These are phyloP conservation scores for Daucus carota DNA, from an alignment of 129 eudicot species.

Conservation along the genomic window DH1_v3.0 NC_030387.2:19088501-19089000, in stretches of 20 bases:
- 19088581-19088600: neutral
- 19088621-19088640: neutral
- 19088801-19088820: neutral
- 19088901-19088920: constrained; percentile 7
- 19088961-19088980: neutral
- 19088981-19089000: neutral
- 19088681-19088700: neutral
- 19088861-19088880: constrained; percentile 4
- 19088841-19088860: neutral
- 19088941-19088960: neutral
- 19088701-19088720: neutral
- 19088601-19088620: neutral
- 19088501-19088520: neutral
- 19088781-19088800: neutral
- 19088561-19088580: neutral
- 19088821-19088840: neutral
- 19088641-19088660: neutral
- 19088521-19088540: neutral
- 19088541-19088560: neutral
- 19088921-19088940: neutral
- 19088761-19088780: neutral
- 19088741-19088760: neutral
- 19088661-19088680: neutral
- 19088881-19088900: neutral
- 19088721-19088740: constrained; percentile 9